Evolutionary conservation across 2,329 filamentous ascomycete genomes (phyloP).

Genomic region (Epichloe brachyelytri): DNA sequence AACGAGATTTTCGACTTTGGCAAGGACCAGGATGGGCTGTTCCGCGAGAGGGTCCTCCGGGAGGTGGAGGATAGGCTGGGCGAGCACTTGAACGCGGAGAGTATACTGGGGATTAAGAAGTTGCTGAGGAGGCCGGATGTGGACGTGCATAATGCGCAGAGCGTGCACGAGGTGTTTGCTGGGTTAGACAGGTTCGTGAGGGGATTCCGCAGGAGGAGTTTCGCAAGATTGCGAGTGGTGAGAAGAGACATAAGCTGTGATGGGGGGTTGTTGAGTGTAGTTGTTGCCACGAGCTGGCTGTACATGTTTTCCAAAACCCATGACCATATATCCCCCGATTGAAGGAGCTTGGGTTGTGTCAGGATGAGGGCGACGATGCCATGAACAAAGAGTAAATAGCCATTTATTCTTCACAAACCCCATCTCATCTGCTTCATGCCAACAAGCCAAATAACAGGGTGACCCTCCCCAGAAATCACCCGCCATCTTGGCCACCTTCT

Average conservation of each 20-base stretch:
- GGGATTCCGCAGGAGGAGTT: slow-evolving; percentile 82
- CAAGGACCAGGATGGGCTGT: slow-evolving; percentile 52
- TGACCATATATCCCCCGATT: too few species aligned
- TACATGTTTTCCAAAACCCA: too few species aligned
- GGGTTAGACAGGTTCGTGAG: slow-evolving; percentile 69
- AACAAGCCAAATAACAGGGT: slow-evolving; percentile 71
- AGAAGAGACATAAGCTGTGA: slow-evolving; percentile 89
- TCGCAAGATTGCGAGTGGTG: slow-evolving; percentile 64
- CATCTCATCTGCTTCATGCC: slow-evolving; percentile 19
- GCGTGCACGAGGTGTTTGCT: slow-evolving; percentile 72
- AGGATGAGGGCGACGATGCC: too few species aligned
- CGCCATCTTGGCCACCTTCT: slow-evolving; percentile 48
- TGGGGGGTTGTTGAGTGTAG: background rate
- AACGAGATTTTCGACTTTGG: slow-evolving; percentile 62
- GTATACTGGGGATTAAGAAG: slow-evolving; percentile 72
- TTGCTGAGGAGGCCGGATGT: slow-evolving; percentile 63
- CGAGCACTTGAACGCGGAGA: slow-evolving; percentile 65
- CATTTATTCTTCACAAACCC: background rate
- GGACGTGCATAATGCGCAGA: slow-evolving; percentile 62
- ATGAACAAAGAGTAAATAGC: too few species aligned
- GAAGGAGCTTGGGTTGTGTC: too few species aligned
- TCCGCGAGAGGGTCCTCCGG: slow-evolving; percentile 55
- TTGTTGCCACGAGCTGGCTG: too few species aligned
- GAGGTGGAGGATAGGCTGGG: slow-evolving; percentile 78
- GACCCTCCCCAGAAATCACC: slow-evolving; percentile 73